Base-by-base conservation (phyloP, 257 asterid species). In the Ballota nigra region DNA sequence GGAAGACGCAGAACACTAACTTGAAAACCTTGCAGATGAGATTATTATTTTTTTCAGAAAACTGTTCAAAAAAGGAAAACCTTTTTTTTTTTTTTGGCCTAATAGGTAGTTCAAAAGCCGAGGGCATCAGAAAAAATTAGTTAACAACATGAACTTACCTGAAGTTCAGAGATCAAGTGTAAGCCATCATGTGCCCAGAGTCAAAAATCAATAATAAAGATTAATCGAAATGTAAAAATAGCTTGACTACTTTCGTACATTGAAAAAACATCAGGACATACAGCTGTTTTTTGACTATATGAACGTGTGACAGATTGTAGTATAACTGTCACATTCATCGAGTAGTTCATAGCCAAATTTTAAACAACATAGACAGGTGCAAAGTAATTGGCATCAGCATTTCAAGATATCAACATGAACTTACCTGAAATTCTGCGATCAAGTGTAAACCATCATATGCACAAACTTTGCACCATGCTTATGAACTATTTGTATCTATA, bases 141-240 rank as follows among this genome's bases (percentile, higher is more conserved):
- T 83, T 78, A 68, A 89, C 94, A 43, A 89, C 96, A 87, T 75
- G 69, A 81, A 91, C 97, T 86, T 87, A 86, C 92, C 95, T 86
- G 92, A 79, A 84, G 93, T 91, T 93, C 97, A 75, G 94, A 38
- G 92, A 91, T 91, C 96, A 93, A 91, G 98, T 93, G 96, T 86
- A 89, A 81, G 84, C 75, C 97, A 90, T 92, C 96, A 90, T 76
- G 52, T 92, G 92, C 89, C 88, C 81, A 70, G 71, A 78, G 79
- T 83, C 72, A 75, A 70, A 68, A 55, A 59, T 40, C 5, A 68
- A 52, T 9, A 71, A 56, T 5, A 72, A 66, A 19, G n/a, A 33
- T 52, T 2, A 52, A 28, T 18, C 15, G 57, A 31, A 40, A 40
- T 55, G 49, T 8, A 74, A 52, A 56, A 8, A 57, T 74, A 20